Percentiles rank a stretch among this genome's conserved stretches.
These are phyloP conservation scores for Ilex aquifolium DNA, from an alignment of 257 asterid genomes.

Conservation along the genomic window DNA sequence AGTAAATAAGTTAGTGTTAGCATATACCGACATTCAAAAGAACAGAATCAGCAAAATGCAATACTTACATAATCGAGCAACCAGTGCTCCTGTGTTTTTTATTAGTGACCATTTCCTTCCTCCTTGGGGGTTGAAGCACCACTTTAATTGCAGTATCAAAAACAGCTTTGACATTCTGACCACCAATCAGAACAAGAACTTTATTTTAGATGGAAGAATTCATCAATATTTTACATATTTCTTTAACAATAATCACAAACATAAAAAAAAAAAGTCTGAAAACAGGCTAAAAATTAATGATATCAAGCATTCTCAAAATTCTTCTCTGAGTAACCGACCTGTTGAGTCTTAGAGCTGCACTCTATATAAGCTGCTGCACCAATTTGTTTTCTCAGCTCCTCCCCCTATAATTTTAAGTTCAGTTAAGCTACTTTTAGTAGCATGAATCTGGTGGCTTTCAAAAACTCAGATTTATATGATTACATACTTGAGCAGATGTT, in stretches of 20 bases:
- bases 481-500: constrained; percentile 70
- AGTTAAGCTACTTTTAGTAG: background rate
- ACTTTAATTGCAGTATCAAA: constrained; percentile 91
- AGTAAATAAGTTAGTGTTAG: too few species aligned
- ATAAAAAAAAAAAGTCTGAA: constrained; percentile 7
- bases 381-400: constrained; percentile 89
- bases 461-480: too few species aligned
- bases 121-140: constrained; percentile 90
- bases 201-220: background rate
- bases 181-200: background rate
- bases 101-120: constrained; percentile 62
- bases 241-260: background rate
- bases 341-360: constrained; percentile 98
- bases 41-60: background rate
- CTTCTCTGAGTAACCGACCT: constrained; percentile 30
- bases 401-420: constrained; percentile 51
- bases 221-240: background rate
- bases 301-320: background rate
- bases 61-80: constrained; percentile 80
- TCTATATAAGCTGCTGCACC: constrained; percentile 96
- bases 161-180: constrained; percentile 89
- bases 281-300: background rate
- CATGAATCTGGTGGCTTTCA: too few species aligned
- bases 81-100: constrained; percentile 50
- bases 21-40: background rate